Percentiles rank a stretch among this genome's conserved stretches.
These are phyloP conservation scores for Cyberlindnera euphorbiae DNA, from an alignment of 805 yeast species.

Conservation along the genomic window DNA sequence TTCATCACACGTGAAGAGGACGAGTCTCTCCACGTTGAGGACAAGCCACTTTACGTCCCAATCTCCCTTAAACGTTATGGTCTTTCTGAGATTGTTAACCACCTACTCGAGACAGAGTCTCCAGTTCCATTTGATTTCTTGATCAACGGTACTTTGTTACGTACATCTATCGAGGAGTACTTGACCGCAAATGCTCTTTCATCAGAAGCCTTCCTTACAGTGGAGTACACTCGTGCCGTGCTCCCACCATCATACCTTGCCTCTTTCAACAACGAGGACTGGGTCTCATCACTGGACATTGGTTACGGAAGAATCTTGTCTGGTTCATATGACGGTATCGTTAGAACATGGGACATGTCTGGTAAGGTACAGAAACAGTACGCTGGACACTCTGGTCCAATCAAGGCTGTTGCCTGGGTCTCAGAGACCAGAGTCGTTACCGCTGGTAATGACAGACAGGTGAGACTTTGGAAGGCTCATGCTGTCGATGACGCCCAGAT, in stretches of 20 bases:
- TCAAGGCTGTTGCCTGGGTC: conserved; percentile 78
- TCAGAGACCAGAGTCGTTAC: conserved; percentile 71
- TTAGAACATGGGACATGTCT: conserved; percentile 78
- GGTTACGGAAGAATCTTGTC: conserved; percentile 55
- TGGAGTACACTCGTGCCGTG: conserved; percentile 90
- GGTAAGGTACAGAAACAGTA: conserved; percentile 79
- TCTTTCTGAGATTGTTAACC: conserved; percentile 91
- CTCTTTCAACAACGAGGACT: conserved; percentile 87
- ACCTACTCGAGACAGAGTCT: conserved; percentile 54
- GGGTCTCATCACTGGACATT: conserved; percentile 72
- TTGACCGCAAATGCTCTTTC: conserved; percentile 73
- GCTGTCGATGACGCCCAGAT: conserved; percentile 26
- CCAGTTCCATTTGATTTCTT: conserved; percentile 92
- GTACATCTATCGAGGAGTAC: conserved; percentile 77
- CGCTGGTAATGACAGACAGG: conserved; percentile 83
- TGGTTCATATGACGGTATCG: conserved; percentile 94
- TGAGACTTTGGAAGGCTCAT: conserved; percentile 81
- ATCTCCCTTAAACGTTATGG: conserved; percentile 84
- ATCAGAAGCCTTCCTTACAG: conserved; percentile 67
- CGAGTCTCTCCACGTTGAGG: conserved; percentile 66
- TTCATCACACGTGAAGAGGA: conserved; percentile 85
- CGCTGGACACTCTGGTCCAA: conserved; percentile 85
- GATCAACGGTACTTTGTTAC: conserved; percentile 76
- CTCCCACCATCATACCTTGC: conserved; percentile 92
- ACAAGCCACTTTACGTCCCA: conserved; percentile 85